phyloP scores from a whole-genome alignment of 164 flowering plant genomes.

The Magnolia officinalis region DNA sequence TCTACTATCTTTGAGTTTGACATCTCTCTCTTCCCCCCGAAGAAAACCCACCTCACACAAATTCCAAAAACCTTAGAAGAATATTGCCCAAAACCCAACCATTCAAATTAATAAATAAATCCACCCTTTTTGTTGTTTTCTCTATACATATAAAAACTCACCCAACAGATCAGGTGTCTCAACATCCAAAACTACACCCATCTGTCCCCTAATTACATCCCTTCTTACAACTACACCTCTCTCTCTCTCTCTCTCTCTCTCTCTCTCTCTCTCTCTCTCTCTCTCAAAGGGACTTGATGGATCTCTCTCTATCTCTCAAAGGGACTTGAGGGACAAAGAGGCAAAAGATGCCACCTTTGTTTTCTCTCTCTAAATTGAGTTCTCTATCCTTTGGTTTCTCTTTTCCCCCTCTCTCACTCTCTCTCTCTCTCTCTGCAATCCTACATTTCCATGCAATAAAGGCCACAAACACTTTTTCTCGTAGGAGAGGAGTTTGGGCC shows the following conservation, averaged over 20 bases:
- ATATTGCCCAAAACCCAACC: neutral
- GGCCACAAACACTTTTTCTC: neutral
- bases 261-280: too few relatives aligned
- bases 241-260: neutral
- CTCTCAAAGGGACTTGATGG: neutral
- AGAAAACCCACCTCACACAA: neutral
- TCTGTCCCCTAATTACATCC: neutral
- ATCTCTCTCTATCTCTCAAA: constrained; percentile 3
- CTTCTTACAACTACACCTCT: neutral
- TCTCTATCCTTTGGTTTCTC: neutral
- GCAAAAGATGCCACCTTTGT: neutral
- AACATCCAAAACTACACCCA: neutral
- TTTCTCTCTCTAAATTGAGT: neutral
- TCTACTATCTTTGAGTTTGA: constrained; percentile 5
- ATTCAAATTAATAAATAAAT: neutral
- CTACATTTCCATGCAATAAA: neutral
- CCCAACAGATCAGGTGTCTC: neutral
- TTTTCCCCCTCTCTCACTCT: too few relatives aligned
- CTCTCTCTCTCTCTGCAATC: neutral
- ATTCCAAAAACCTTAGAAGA: neutral
- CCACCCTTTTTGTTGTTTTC: neutral
- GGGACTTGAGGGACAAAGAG: constrained; percentile 4
- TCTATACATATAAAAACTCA: neutral
- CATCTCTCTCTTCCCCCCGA: constrained; percentile 17
- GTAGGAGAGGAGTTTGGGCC: neutral